Conservation (phyloP, 208 protist species). For the Crithidia expoeki region DNA sequence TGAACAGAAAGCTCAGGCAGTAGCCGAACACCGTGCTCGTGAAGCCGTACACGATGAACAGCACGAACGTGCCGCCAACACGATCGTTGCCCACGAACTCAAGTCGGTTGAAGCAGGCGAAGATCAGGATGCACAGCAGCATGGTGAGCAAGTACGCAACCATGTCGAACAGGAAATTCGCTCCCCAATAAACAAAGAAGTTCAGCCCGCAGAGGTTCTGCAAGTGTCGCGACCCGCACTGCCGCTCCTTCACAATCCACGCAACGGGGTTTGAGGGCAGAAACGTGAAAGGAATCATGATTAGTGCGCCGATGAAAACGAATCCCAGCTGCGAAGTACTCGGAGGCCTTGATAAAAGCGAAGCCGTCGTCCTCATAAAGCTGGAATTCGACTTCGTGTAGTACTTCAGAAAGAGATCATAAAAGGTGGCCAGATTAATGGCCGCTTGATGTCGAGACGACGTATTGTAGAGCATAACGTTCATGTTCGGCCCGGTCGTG, state of each 20-base stretch:
- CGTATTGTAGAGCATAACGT: slow-evolving; percentile 38
- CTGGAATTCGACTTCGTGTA: background rate
- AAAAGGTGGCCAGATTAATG: background rate
- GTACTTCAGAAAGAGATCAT: slow-evolving; percentile 7
- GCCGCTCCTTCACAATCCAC: slow-evolving; percentile 83
- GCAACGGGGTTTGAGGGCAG: slow-evolving; percentile 63
- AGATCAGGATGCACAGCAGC: slow-evolving; percentile 40
- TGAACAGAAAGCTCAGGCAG: slow-evolving; percentile 59
- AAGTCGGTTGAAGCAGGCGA: slow-evolving; percentile 42
- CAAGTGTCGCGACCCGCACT: slow-evolving; percentile 74
- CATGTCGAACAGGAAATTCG: slow-evolving; percentile 68
- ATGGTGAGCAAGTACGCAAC: slow-evolving; percentile 49
- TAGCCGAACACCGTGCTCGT: slow-evolving; percentile 40
- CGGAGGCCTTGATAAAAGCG: slow-evolving; percentile 20
- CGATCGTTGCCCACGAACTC: slow-evolving; percentile 47
- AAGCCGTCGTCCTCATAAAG: background rate
- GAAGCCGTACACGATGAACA: slow-evolving; percentile 56
- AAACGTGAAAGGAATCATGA: slow-evolving; percentile 75
- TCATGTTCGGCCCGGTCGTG: slow-evolving; percentile 4
- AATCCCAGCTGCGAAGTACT: too few species aligned
- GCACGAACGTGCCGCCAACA: slow-evolving; percentile 30
- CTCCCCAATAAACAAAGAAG: slow-evolving; percentile 69
- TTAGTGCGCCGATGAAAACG: slow-evolving; percentile 35
- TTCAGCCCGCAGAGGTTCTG: slow-evolving; percentile 78
- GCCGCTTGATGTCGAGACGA: slow-evolving; percentile 19